phyloP scores from a whole-genome alignment of 768 basidiomycete genomes.

The Brasilioporus rufonigricans region DNA sequence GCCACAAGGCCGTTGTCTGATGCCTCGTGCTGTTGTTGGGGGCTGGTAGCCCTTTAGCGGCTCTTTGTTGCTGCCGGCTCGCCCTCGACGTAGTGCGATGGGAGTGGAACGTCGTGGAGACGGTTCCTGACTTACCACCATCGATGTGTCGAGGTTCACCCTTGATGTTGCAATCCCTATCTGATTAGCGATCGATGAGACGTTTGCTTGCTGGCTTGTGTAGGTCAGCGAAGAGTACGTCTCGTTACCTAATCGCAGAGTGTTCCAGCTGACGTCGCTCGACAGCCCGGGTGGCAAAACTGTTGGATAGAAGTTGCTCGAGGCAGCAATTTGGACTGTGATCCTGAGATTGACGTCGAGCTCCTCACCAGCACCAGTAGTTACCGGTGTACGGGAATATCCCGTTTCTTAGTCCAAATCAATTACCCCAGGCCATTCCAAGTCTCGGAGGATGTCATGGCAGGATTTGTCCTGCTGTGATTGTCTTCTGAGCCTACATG shows the following conservation, averaged over 20 bases:
- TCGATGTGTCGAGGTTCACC: conserved; percentile 8
- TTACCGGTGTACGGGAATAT: conserved; percentile 23
- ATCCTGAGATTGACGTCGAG: conserved; percentile 1
- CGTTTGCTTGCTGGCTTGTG: conserved; percentile 16
- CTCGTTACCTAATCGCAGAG: rapidly evolving
- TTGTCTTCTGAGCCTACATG: conserved; percentile 29
- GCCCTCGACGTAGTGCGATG: conserved; percentile 4
- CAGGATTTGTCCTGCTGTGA: conserved; percentile 2
- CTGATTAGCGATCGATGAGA: conserved; percentile 19
- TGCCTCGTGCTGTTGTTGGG: conserved; percentile 2
- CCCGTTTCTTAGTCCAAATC: conserved; percentile 32
- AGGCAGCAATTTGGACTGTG: background rate
- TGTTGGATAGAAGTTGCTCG: conserved; percentile 8
- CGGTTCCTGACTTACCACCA: conserved; percentile 5
- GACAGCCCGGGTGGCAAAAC: conserved; percentile 12
- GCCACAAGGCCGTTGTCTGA: conserved; percentile 21
- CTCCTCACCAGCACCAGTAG: conserved; percentile 11
- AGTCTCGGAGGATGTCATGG: conserved; percentile 25
- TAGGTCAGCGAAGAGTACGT: conserved; percentile 24
- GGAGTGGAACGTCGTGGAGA: conserved; percentile 14
- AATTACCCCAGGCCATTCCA: conserved; percentile 37
- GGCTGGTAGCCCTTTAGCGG: background rate
- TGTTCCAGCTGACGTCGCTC: background rate
- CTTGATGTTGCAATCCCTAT: conserved; percentile 4
- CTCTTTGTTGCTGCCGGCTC: background rate